Conservation (phyloP, 176 grass and related monocot genomes). For the Juncus effusus region DNA sequence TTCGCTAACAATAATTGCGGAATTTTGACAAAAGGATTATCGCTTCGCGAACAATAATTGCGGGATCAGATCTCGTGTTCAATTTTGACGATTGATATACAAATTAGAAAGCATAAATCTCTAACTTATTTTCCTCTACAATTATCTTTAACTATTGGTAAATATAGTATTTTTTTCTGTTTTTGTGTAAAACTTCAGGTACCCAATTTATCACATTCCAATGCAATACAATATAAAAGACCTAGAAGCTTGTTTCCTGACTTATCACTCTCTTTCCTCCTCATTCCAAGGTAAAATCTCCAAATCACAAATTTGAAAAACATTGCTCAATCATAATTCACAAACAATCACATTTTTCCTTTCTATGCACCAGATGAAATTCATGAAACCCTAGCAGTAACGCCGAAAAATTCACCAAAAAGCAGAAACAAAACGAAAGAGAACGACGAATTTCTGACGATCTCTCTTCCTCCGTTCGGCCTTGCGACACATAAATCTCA, state of each 20-base stretch:
- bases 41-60: neutral
- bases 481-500: conserved; percentile 61
- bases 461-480: conserved; percentile 64
- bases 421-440: conserved; percentile 38
- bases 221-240: conserved; percentile 55
- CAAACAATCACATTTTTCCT: conserved; percentile 14
- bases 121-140: no score
- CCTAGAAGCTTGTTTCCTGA: conserved; percentile 76
- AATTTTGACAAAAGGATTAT: neutral
- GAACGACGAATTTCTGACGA: conserved; percentile 30
- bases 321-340: neutral
- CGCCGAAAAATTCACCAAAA: conserved; percentile 11
- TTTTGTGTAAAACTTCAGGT: conserved; percentile 43
- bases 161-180: conserved; percentile 24
- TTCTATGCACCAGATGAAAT: conserved; percentile 40
- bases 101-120: no score
- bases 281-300: conserved; percentile 66
- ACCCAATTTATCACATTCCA: conserved; percentile 95
- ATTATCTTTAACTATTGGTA: neutral
- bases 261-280: conserved; percentile 70
- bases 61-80: neutral
- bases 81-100: neutral
- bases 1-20: neutral
- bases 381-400: conserved; percentile 24
- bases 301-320: neutral